phyloP scores from a whole-genome alignment of 2,329 filamentous ascomycete species.

The Venturia asperata region DNA sequence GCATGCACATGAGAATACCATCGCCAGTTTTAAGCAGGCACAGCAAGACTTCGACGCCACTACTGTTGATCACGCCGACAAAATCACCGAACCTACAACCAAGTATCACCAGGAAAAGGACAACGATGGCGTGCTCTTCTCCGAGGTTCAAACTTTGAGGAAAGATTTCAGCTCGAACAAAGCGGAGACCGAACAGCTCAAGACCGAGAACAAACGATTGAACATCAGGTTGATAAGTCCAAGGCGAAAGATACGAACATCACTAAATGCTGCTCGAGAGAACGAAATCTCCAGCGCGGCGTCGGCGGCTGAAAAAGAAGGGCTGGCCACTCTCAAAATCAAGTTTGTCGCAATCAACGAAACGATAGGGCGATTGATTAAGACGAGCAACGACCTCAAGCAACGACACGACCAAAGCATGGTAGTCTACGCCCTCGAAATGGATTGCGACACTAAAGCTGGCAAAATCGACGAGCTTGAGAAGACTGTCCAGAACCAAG shows the following conservation, averaged over 20 bases:
- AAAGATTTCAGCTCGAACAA: background rate
- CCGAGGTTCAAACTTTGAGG: background rate
- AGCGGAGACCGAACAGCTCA: background rate
- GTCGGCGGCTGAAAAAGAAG: background rate
- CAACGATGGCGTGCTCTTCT: background rate
- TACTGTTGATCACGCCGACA: background rate
- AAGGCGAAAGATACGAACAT: background rate
- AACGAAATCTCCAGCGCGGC: background rate
- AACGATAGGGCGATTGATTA: background rate
- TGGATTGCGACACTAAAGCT: background rate
- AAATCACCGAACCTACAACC: background rate
- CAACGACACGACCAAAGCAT: background rate
- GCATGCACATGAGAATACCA: background rate
- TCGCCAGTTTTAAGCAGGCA: background rate
- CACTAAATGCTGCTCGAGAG: background rate
- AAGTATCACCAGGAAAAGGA: background rate
- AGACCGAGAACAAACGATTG: background rate
- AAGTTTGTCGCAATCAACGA: background rate
- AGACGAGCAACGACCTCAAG: background rate
- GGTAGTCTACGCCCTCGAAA: background rate
- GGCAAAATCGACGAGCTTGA: background rate
- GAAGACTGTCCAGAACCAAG: background rate
- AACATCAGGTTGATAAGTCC: background rate
- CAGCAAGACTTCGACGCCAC: background rate
- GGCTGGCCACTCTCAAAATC: background rate